phyloP scores from a whole-genome alignment of 2,329 filamentous ascomycete species.

The Fusarium paranaense region DNA sequence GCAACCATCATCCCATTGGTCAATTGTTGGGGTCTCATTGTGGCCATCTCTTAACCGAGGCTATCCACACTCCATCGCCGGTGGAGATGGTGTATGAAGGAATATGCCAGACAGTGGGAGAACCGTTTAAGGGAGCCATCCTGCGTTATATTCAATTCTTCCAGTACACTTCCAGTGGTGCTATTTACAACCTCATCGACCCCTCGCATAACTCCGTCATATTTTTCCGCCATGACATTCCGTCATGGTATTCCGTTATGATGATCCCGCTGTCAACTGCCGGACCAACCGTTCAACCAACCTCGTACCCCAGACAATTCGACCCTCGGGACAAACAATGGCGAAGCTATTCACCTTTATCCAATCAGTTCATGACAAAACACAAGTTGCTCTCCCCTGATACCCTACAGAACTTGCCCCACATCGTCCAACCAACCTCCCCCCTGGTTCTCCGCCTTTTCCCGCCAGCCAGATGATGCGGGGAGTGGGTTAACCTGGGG shows the following conservation, averaged over 20 bases:
- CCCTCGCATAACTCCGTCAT: not conserved
- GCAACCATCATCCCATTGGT: not conserved
- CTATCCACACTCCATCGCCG: not conserved
- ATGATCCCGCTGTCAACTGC: not conserved
- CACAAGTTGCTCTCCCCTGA: not conserved
- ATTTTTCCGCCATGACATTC: not conserved
- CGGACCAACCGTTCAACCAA: too few species aligned
- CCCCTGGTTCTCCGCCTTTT: not conserved
- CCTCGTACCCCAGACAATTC: too few species aligned
- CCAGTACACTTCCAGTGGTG: fast-evolving
- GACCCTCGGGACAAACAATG: not conserved
- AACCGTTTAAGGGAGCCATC: too few species aligned
- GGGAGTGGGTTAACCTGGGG: not conserved
- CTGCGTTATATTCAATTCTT: not conserved
- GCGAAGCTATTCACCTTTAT: not conserved
- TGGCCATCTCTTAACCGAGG: not conserved
- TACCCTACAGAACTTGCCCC: not conserved
- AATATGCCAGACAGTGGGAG: not conserved
- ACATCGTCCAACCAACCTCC: not conserved
- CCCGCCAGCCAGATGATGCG: not conserved
- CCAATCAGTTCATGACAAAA: not conserved
- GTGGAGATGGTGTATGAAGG: not conserved
- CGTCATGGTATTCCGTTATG: not conserved
- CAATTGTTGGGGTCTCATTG: not conserved
- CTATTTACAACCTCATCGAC: not conserved